Evolutionary conservation across 345 rosid species (phyloP), one percentile per base, ranked within the genome.

Genomic region (Ceriops decandra): DNA sequence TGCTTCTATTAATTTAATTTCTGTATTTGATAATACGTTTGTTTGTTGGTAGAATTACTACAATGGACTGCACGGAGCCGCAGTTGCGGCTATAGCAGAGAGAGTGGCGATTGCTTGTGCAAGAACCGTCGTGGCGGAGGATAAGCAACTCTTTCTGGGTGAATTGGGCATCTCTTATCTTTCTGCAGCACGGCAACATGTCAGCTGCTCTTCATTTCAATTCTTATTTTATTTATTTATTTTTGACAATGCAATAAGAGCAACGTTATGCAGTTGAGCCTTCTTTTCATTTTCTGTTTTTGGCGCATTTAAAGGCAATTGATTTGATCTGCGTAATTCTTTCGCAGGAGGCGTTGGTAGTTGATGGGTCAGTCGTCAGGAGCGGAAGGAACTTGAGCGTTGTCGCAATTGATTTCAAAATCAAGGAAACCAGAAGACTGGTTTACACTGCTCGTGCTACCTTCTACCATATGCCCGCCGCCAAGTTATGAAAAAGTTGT

Each of bases 351-450:
- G 85, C 79, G 78, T 20, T 88, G 82, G 57, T 80, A 27, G 82
- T 87, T 22, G 88, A 92, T 6, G 96, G 80, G 52, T 71, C 88
- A 9, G 75, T 87, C 21, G 82, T 83, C 64, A 84, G 87, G 81
- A 83, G 87, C n/a, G 96, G 96, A 74, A 90, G 87, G 70, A 90
- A 88, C 65, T 53, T 90, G 70, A 85, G 88, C 4, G 81, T 85
- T 21, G 86, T 90, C 64, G 74, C 76, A 7, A 63, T 86, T 46
- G 88, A 82, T 38, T 87, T 86, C 72, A 90, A 79, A 74, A 75
- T 85, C 74, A 85, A 80, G 71, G 68, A 82, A 46, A 73, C 88
- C 11, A 79, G 66, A 68, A 83, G 85, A 76, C 82, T 88, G 64
- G 77, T 79, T 10, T 85, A 72, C 30, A 63, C 75, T 17, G 73